Conservation (phyloP, 192 early-diverging fungal genomes). For the Mycoemilia scoparia region DNA sequence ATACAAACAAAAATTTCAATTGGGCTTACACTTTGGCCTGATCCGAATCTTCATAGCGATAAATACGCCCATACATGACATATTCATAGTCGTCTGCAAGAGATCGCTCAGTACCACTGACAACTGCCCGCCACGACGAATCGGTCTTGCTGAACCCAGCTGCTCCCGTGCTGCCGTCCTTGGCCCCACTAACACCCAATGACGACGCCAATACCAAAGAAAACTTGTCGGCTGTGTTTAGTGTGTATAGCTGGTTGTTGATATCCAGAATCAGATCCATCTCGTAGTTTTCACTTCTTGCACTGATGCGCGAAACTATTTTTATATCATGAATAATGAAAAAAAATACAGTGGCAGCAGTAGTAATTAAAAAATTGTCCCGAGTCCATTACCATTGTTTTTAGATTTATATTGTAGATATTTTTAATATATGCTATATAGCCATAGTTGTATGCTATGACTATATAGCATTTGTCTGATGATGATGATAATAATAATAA, state of each 20-base stretch:
- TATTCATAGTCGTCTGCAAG: conserved; percentile 95
- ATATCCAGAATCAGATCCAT: conserved; percentile 83
- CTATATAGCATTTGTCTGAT: no score
- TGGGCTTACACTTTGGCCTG: conserved; percentile 41
- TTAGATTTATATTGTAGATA: no score
- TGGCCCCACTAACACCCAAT: conserved; percentile 36
- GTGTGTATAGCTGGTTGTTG: conserved; percentile 86
- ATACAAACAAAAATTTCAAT: conserved; percentile 57
- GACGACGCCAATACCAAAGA: conserved; percentile 64
- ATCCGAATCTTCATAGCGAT: conserved; percentile 76
- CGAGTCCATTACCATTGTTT: not conserved
- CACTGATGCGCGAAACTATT: conserved; percentile 80
- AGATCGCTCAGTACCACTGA: conserved; percentile 38
- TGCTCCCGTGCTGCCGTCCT: conserved; percentile 6
- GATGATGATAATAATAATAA: no score
- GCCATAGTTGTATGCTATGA: no score
- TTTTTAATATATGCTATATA: no score
- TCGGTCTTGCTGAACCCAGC: conserved; percentile 29
- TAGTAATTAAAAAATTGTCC: not conserved
- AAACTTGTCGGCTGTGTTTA: conserved; percentile 71
- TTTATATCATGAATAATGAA: no score
- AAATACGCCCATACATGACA: conserved; percentile 96
- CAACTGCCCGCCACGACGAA: conserved; percentile 28
- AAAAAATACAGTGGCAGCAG: not conserved
- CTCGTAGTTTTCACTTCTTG: conserved; percentile 65